Base-by-base conservation (phyloP, 306 rosid genomes). In the Prosopis cineraria region DNA sequence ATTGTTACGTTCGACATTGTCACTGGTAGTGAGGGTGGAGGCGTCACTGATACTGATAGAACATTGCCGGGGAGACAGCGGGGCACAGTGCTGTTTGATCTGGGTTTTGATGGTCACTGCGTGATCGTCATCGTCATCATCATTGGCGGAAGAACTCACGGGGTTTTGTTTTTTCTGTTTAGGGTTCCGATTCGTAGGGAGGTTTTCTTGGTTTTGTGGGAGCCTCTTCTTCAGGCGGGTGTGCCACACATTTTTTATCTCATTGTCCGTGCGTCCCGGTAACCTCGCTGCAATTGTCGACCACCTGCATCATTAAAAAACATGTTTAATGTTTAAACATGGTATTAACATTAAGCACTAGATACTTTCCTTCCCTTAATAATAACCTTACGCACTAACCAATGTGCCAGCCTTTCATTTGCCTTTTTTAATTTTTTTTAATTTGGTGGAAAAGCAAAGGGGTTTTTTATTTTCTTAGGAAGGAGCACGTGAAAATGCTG, bases 231-330 rank as follows among this genome's bases (percentile, higher is more conserved):
- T 90, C 81, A 93, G 74, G 68, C 86, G 94, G 65, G 96, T 89
- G 84, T 93, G 88, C 97, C 97, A 93, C 7, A 93, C 96, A 71
- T 93, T 93, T 74, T 93, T 93, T 34, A 93, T 90, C 43, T 93
- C 96, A 58, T 93, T 93, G 74, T 93, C 97, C 12, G 98, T 90
- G 34, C 98, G 86, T 13, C 98, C 96, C 10, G 93, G 91, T 78
- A 90, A 89, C 78, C 78, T 93, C 12, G 94, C 91, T 36, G 98
- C 96, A 62, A 93, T 93, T 0, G 92, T 85, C 17, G 98, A 93
- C 98, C 98, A 93, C 85, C 98, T 93, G 83, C 55, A 80, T 41
- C 27, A 17, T 41, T 7, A 24, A 34, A 62, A 55, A n/a, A 24
- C 30, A 24, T 56, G 34, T 25, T 33, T 13, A 43, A 20, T 55